Evolutionary conservation across 768 basidiomycete species (phyloP), one percentile per base, ranked within the genome.

Genomic region (Macrocybe gigantea): DNA sequence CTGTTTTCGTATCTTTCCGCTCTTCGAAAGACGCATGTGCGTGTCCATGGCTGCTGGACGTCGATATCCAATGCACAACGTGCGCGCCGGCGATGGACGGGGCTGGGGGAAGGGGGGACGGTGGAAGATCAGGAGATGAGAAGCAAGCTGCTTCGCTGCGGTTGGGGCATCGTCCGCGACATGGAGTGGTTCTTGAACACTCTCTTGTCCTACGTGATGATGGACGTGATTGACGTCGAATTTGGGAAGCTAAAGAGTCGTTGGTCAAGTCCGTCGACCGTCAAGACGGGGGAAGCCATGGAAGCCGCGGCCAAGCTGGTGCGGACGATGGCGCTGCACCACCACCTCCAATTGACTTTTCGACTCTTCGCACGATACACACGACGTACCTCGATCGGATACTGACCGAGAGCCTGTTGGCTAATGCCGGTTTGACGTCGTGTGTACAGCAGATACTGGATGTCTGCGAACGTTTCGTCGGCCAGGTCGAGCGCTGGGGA

Each of bases 141-240:
- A 35, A 75, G 77, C 49, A 72, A 72, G 44, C 73, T 92, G 13
- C 69, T 90, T 48, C 74, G 92, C 49, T 84, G 82, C 50, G 85
- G 86, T 1, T 96, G 93, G 93, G 90, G 89, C 1, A 77, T 86
- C 31, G 85, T 93, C 6, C 69, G 90, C 57, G 82, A 87, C 58
- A 93, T 94, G 92, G 78, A 82, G 37, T 94, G 91, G 90, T 94
- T 93, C 60, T 69, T 95, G 49, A 91, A 93, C 61, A 83, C 82
- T 29, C 59, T 96, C 2, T 67, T 89, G 47, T 82, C 82, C 7
- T 94, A 96, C 62, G 79, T 91, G 50, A 89, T 91, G 88, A 86
- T 79, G 57, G 93, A 95, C 53, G 92, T 95, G 7, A 75, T 93
- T 33, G 92, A 93, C 50, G 78, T 82, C 11, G 92, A 95, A 60